Evolutionary conservation across 495 filamentous ascomycete genomes (phyloP).

Genomic region (Chaetomium cochliodes): DNA sequence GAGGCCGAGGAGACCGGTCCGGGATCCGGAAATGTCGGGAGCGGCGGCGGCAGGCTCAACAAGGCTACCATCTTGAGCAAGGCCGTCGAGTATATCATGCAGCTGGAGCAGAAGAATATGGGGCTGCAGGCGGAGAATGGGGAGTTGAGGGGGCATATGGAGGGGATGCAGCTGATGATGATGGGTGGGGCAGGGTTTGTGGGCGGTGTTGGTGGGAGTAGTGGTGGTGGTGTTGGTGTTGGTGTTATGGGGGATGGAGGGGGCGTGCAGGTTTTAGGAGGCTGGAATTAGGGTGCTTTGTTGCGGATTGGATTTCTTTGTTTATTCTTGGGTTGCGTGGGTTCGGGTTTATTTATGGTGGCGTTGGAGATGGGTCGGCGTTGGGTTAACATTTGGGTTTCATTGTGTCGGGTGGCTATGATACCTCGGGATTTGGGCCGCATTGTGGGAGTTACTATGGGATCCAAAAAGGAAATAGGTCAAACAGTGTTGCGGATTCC

Average conservation of each 20-base stretch:
- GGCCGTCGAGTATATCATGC: constrained; percentile 84
- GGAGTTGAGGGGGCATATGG: constrained; percentile 62
- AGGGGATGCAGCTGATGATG: constrained; percentile 54
- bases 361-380: too few relatives aligned
- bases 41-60: constrained; percentile 30
- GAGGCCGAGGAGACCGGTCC: too few relatives aligned
- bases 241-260: background rate
- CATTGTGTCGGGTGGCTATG: background rate
- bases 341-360: background rate
- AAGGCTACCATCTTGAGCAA: constrained; percentile 76
- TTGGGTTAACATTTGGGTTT: background rate
- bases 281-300: background rate
- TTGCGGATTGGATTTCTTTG: background rate
- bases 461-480: too few relatives aligned
- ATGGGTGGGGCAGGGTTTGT: background rate
- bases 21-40: too few relatives aligned
- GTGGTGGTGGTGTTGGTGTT: background rate
- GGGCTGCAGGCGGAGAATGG: constrained; percentile 71
- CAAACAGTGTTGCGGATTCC: too few relatives aligned
- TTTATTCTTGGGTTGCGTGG: background rate
- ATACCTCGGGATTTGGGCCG: constrained; percentile 4
- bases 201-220: background rate
- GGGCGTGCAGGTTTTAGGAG: background rate
- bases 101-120: constrained; percentile 75
- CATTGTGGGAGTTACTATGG: background rate